phyloP scores from a whole-genome alignment of 2,329 filamentous ascomycete genomes.

The Coleophoma crateriformis region DNA sequence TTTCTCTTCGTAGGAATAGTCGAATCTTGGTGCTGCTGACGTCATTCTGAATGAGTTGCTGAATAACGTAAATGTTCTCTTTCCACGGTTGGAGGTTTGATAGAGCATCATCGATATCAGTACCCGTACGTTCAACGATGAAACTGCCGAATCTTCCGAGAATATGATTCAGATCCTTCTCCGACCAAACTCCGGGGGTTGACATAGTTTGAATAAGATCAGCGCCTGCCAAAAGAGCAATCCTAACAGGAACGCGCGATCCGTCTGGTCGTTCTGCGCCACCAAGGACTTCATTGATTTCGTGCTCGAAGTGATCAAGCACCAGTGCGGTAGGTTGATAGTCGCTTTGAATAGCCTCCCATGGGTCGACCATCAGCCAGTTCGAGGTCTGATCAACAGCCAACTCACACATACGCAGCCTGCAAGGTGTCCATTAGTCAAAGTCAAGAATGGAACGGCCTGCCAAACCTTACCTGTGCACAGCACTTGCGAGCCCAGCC shows the following conservation, averaged over 20 bases:
- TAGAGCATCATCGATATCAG: conserved; percentile 82
- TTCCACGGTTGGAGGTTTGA: conserved; percentile 77
- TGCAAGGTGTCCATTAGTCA: conserved; percentile 16
- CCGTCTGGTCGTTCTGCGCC: conserved; percentile 68
- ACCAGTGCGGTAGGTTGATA: conserved; percentile 89
- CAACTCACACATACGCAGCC: conserved; percentile 79
- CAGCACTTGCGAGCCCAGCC: conserved; percentile 66
- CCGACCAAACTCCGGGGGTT: conserved; percentile 72
- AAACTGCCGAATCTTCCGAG: conserved; percentile 46
- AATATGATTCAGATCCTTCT: conserved; percentile 82
- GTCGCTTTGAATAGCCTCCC: conserved; percentile 78
- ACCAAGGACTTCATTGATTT: conserved; percentile 75
- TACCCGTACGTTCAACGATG: conserved; percentile 82
- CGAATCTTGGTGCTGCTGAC: conserved; percentile 80
- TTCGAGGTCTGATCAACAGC: conserved; percentile 69
- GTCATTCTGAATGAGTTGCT: conserved; percentile 82
- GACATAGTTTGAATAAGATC: conserved; percentile 71
- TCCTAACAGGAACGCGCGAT: conserved; percentile 55
- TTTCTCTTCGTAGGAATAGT: conserved; percentile 70
- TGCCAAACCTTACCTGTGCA: conserved; percentile 48
- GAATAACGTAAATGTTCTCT: conserved; percentile 82
- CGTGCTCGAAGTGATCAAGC: conserved; percentile 83
- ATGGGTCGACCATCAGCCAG: conserved; percentile 83
- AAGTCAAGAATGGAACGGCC: too few relatives aligned
- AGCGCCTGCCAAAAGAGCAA: conserved; percentile 76